Conservation (phyloP, 2,329 filamentous ascomycete species). For the Penicillium polonicum region DNA sequence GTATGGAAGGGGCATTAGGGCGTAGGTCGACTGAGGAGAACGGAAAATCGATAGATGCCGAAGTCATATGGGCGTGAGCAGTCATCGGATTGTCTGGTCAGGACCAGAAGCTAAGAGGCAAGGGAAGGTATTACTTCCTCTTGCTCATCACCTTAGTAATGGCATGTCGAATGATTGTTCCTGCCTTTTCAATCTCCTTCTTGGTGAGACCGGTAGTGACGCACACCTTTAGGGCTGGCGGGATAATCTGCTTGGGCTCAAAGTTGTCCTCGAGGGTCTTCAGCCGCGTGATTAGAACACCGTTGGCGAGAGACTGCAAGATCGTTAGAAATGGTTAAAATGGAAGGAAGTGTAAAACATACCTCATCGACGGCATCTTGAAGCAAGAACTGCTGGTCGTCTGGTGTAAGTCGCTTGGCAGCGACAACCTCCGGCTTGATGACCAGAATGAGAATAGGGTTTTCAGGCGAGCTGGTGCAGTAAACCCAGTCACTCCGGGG, state of each 20-base stretch:
- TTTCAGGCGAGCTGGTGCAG: constrained; percentile 77
- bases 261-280: constrained; percentile 73
- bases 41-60: constrained; percentile 12
- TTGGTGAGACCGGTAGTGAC: constrained; percentile 82
- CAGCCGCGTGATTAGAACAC: constrained; percentile 82
- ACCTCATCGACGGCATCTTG: constrained; percentile 97
- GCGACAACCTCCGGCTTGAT: constrained; percentile 81
- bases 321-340: not conserved
- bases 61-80: constrained; percentile 25
- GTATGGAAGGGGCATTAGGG: constrained; percentile 22
- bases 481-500: constrained; percentile 90
- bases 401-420: constrained; percentile 63
- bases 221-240: constrained; percentile 86
- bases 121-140: constrained; percentile 41
- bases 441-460: constrained; percentile 79
- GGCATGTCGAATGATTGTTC: constrained; percentile 81
- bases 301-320: constrained; percentile 73
- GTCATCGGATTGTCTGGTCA: constrained; percentile 17
- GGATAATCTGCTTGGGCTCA: constrained; percentile 65
- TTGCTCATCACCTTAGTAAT: constrained; percentile 84
- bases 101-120: constrained; percentile 11
- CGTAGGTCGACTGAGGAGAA: constrained; percentile 16
- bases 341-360: constrained; percentile 34
- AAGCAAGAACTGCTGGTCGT: constrained; percentile 80
- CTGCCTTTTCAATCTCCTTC: constrained; percentile 95